These are phyloP conservation scores for Penicillium salamii DNA, from an alignment of 495 filamentous ascomycete species.

Conservation along the genomic window DNA sequence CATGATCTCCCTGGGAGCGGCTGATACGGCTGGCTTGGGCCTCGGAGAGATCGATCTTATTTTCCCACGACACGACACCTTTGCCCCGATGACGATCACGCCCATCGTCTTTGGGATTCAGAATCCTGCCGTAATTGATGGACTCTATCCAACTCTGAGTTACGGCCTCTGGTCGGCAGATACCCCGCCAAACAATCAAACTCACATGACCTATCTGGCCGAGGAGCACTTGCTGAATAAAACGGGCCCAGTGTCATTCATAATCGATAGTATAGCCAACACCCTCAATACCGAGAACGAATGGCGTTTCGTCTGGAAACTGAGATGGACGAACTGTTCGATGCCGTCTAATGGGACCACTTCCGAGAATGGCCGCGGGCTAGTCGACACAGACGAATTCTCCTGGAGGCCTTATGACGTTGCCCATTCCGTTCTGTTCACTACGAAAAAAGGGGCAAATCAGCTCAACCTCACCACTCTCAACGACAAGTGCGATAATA, in stretches of 20 bases:
- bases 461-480: conserved; percentile 3
- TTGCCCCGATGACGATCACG: conserved; percentile 4
- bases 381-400: no score
- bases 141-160: conserved; percentile 4
- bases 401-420: no score
- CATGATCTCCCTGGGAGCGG: not conserved
- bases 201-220: not conserved
- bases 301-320: conserved; percentile 3
- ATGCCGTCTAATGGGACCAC: conserved; percentile 4
- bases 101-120: conserved; percentile 7
- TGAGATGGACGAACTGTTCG: conserved; percentile 6
- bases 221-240: conserved; percentile 1
- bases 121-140: conserved; percentile 1
- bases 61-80: conserved; percentile 7
- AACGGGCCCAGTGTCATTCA: conserved; percentile 2
- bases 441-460: conserved; percentile 3
- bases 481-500: conserved; percentile 6
- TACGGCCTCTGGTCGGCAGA: conserved; percentile 2
- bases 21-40: conserved; percentile 5
- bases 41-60: conserved; percentile 6
- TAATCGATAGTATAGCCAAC: conserved; percentile 1
- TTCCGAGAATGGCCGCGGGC: not conserved
- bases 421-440: conserved; percentile 1
- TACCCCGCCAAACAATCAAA: conserved; percentile 3
- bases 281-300: conserved; percentile 8